These are phyloP conservation scores for Cyberlindnera euphorbiiphila DNA, from an alignment of 805 yeast species.

Conservation along the genomic window DNA sequence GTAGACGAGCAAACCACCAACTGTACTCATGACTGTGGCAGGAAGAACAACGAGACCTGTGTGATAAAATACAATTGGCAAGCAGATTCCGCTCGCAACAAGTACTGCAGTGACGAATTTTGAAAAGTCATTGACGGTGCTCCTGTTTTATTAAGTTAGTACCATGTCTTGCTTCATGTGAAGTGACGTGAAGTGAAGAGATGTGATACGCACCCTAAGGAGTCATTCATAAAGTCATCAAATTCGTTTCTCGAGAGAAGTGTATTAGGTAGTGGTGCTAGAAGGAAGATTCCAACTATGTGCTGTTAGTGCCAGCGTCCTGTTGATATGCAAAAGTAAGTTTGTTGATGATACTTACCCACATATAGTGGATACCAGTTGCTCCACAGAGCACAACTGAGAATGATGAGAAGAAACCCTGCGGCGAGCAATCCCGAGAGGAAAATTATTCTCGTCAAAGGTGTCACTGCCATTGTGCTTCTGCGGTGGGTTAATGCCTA, in stretches of 20 bases:
- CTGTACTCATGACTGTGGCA: slow-evolving; percentile 72
- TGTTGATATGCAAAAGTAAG: neutral
- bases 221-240: slow-evolving; percentile 61
- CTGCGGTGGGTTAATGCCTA: no score
- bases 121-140: slow-evolving; percentile 67
- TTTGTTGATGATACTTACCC: slow-evolving; percentile 33
- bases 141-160: slow-evolving; percentile 18
- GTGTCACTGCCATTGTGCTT: slow-evolving; percentile 38
- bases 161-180: slow-evolving; percentile 6
- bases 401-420: slow-evolving; percentile 83
- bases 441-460: slow-evolving; percentile 73
- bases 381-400: slow-evolving; percentile 83
- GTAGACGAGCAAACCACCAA: slow-evolving; percentile 83
- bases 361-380: slow-evolving; percentile 90
- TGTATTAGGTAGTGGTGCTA: slow-evolving; percentile 73
- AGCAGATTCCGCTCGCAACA: slow-evolving; percentile 66
- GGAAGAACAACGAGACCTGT: slow-evolving; percentile 62
- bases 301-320: slow-evolving; percentile 11
- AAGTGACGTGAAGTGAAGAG: no score
- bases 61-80: slow-evolving; percentile 78
- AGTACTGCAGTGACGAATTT: slow-evolving; percentile 75
- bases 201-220: slow-evolving; percentile 33
- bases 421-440: slow-evolving; percentile 76
- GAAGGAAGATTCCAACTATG: slow-evolving; percentile 46
- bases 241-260: slow-evolving; percentile 44